Evolutionary conservation across 768 basidiomycete genomes (phyloP).

Genomic region (Collybiopsis luxurians): DNA sequence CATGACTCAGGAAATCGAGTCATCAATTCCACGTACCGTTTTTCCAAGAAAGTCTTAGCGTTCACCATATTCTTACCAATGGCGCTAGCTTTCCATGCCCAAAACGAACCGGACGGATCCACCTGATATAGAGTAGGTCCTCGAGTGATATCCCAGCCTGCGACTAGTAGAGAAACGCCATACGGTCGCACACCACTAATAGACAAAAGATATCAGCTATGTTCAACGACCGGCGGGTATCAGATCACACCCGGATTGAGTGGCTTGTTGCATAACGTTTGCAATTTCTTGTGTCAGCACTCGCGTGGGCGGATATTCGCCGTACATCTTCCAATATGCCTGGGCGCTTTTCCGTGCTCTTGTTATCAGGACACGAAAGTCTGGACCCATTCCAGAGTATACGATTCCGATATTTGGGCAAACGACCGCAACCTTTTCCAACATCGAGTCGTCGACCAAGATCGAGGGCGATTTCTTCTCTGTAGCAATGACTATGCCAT

Average conservation of each 20-base stretch:
- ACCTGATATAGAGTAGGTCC: conserved; percentile 98
- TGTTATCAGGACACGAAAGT: conserved; percentile 91
- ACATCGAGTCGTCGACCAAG: conserved; percentile 95
- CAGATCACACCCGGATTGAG: conserved; percentile 86
- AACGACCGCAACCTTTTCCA: conserved; percentile 95
- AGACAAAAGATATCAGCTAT: conserved; percentile 15
- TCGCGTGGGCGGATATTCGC: conserved; percentile 96
- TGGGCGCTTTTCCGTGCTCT: conserved; percentile 98
- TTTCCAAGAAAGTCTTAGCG: conserved; percentile 99
- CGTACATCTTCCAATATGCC: conserved; percentile 99
- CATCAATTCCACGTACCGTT: conserved; percentile 59
- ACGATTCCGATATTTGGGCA: conserved; percentile 99
- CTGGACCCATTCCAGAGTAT: conserved; percentile 99
- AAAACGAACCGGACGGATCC: conserved; percentile 97
- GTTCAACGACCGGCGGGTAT: conserved; percentile 24
- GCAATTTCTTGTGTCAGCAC: conserved; percentile 97
- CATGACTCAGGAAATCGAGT: conserved; percentile 16
- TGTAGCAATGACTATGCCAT: conserved; percentile 98
- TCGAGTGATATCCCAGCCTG: conserved; percentile 93
- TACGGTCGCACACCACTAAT: conserved; percentile 96
- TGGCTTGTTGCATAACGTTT: conserved; percentile 98
- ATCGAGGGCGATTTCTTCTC: conserved; percentile 99
- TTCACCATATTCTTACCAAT: conserved; percentile 99
- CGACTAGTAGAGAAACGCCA: conserved; percentile 94
- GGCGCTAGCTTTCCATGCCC: conserved; percentile 99